Evolutionary conservation across 495 filamentous ascomycete genomes (phyloP).

Genomic region (Penicillium nucicola): DNA sequence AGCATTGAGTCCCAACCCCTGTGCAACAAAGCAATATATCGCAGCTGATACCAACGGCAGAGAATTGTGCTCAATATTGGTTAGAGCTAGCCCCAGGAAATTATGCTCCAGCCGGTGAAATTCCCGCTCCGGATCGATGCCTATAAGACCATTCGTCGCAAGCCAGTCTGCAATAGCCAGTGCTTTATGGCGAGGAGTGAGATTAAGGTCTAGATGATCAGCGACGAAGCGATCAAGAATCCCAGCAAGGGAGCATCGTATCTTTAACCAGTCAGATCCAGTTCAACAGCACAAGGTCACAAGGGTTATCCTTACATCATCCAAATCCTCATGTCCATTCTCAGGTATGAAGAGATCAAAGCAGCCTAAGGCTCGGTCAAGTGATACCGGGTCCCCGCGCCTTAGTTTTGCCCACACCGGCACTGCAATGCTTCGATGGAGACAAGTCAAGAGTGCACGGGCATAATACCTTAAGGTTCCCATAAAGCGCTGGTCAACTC

Average conservation of each 20-base stretch:
- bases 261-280: conserved; percentile 34
- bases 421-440: conserved; percentile 79
- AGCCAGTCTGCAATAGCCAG: conserved; percentile 64
- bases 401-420: conserved; percentile 65
- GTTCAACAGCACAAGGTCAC: neutral
- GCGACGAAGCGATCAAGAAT: conserved; percentile 53
- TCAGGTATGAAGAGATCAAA: conserved; percentile 87
- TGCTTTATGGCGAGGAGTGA: conserved; percentile 63
- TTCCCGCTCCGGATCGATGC: conserved; percentile 56
- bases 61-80: conserved; percentile 60
- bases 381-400: conserved; percentile 48
- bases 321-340: conserved; percentile 64
- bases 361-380: conserved; percentile 73
- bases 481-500: conserved; percentile 5
- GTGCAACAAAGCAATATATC: conserved; percentile 68
- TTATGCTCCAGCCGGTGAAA: conserved; percentile 82
- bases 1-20: conserved; percentile 65
- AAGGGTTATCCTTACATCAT: conserved; percentile 53
- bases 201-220: conserved; percentile 46
- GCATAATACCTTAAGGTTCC: conserved; percentile 63
- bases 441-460: conserved; percentile 64
- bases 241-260: conserved; percentile 58
- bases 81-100: conserved; percentile 70
- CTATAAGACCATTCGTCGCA: conserved; percentile 60
- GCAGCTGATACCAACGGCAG: conserved; percentile 74